Base-by-base conservation (phyloP, 495 filamentous ascomycete species). In the Endocarpon pusillum region DNA sequence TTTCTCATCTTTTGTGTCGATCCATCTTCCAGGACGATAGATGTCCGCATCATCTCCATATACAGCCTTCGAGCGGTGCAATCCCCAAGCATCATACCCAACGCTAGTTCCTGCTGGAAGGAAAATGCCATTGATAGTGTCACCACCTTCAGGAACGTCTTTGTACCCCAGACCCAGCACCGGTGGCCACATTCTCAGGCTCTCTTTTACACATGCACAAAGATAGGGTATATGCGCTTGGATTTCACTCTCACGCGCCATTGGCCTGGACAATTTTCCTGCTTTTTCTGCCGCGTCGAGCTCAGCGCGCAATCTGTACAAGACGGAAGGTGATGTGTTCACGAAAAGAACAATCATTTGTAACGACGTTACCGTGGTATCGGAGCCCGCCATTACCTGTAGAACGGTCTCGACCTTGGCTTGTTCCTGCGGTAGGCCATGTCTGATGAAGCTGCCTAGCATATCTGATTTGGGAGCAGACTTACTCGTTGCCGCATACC, bases 11-110 rank as follows among this genome's bases (percentile, higher is more conserved):
- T 58, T 49, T 17, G 58, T 50, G 37, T 64, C 57, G 57, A 70
- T 55, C 76, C 82, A 94, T 10, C 86, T 63, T 41, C 91, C 81
- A 0, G 86, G 86, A 19, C 68, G 61, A 59, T 89, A 94, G 18
- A 71, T 63, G 32, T 79, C 71, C 4, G 82, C 84, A 39, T 94
- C 81, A 0, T 56, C 40, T 16, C 87, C 86, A 85, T 85, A 94
- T 31, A 89, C 73, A 34, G 73, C 69, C 32, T 58, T 64, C 33
- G 65, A 64, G 48, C 78, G 79, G 51, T 94, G 51, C 9, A 56
- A 15, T 11, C 51, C 47, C 28, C 44, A 46, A 9, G 47, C 25
- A 23, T 47, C 54, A 10, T 50, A 38, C 1, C 54, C 48, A 6
- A 61, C 35, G 10, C 36, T 34, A 12, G 40, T 27, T 20, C 32